Conservation (phyloP, 1,284 basidiomycete genomes). For the Moesziomyces parantarcticus region DNA sequence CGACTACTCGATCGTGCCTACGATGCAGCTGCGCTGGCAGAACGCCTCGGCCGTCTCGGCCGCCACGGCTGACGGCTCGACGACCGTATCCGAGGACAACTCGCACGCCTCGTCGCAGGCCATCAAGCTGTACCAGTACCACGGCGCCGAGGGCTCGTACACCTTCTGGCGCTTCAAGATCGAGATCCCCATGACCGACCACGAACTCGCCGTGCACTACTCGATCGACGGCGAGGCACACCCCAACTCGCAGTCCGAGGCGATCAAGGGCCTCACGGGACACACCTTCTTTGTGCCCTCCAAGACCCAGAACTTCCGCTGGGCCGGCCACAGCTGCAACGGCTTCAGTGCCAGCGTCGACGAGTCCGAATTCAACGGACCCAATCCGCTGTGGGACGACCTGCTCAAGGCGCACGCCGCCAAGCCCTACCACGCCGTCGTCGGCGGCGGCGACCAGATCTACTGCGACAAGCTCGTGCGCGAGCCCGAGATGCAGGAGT, state of each 20-base stretch:
- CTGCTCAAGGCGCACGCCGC: conserved; percentile 82
- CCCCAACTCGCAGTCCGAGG: conserved; percentile 42
- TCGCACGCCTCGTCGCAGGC: conserved; percentile 69
- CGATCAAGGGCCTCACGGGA: conserved; percentile 70
- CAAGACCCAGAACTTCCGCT: conserved; percentile 84
- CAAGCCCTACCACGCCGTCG: conserved; percentile 83
- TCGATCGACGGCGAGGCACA: conserved; percentile 65
- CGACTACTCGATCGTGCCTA: conserved; percentile 70
- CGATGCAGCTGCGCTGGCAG: conserved; percentile 76
- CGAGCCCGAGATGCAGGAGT: conserved; percentile 74
- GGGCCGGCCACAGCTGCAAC: conserved; percentile 83
- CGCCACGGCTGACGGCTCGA: conserved; percentile 30
- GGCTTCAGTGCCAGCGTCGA: conserved; percentile 72
- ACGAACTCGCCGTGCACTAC: conserved; percentile 84
- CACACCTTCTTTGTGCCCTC: conserved; percentile 87
- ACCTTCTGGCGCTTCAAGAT: conserved; percentile 96
- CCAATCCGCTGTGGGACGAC: conserved; percentile 84
- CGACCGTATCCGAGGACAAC: conserved; percentile 30
- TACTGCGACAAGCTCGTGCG: conserved; percentile 55
- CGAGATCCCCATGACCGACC: conserved; percentile 78
- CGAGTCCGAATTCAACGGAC: conserved; percentile 67
- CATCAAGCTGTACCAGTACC: conserved; percentile 83
- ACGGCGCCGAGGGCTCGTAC: conserved; percentile 76
- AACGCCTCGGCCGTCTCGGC: conserved; percentile 24
- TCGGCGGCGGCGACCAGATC: conserved; percentile 75